Evolutionary conservation across 768 basidiomycete genomes (phyloP).

Genomic region (button mushroom (Agaricus bisporus)): DNA sequence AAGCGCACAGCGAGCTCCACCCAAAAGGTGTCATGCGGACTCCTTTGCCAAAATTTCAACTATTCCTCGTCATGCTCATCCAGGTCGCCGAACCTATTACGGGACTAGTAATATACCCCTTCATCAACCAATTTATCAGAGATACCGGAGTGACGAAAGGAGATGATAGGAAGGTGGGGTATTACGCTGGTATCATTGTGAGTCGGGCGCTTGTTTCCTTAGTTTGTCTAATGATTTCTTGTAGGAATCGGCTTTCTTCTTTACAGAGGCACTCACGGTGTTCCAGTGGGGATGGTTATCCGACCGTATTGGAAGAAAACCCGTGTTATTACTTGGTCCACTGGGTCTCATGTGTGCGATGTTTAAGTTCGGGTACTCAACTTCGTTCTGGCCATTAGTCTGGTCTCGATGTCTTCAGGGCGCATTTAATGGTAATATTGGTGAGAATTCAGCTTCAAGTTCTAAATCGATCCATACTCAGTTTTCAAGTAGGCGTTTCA

Average conservation of each 20-base stretch:
- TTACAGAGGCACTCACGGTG: conserved; percentile 36
- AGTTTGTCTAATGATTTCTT: background rate
- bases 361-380: conserved; percentile 36
- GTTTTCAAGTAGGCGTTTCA: conserved; percentile 27
- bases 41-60: conserved; percentile 34
- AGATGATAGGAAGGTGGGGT: conserved; percentile 38
- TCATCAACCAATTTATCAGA: conserved; percentile 38
- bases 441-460: conserved; percentile 2
- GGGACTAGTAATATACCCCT: conserved; percentile 39
- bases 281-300: conserved; percentile 39
- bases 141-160: conserved; percentile 37
- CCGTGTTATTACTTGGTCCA: conserved; percentile 37
- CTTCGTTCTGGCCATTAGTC: conserved; percentile 27
- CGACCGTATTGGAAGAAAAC: conserved; percentile 38
- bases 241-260: conserved; percentile 40
- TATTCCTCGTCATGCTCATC: conserved; percentile 31
- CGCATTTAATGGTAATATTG: conserved; percentile 32
- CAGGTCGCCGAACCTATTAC: conserved; percentile 40
- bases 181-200: conserved; percentile 45
- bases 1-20: background rate
- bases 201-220: conserved; percentile 4
- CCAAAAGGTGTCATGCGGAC: conserved; percentile 18
- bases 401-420: conserved; percentile 28
- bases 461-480: background rate
- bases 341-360: conserved; percentile 34